These are phyloP conservation scores for Aspergillus unguis DNA, from an alignment of 2,329 filamentous ascomycete genomes.

Conservation along the genomic window DNA sequence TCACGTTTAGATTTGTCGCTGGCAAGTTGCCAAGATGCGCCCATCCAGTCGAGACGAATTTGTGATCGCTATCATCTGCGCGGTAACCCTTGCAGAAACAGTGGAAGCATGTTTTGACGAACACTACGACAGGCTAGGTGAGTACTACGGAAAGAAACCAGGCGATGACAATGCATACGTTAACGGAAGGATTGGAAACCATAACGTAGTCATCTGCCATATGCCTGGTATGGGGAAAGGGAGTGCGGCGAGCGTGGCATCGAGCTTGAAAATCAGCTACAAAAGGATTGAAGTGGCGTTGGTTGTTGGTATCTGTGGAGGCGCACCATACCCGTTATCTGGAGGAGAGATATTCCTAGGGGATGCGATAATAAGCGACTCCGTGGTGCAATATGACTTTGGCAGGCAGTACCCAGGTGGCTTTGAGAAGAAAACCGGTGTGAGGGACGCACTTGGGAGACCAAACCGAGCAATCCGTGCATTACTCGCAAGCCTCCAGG, in stretches of 20 bases:
- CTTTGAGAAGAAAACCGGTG: neutral
- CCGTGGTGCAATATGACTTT: slow-evolving; percentile 2
- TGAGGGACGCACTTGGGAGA: neutral
- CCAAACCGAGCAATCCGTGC: neutral
- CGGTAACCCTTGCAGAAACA: neutral
- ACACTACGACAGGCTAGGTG: neutral
- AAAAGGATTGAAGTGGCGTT: neutral
- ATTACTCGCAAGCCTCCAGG: too few species aligned
- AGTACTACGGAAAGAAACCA: neutral
- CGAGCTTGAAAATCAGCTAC: slow-evolving; percentile 1
- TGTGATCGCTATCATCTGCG: neutral
- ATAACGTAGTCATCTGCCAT: slow-evolving; percentile 2
- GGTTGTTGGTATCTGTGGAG: slow-evolving; percentile 2
- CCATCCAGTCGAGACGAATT: neutral
- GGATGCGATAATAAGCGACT: slow-evolving; percentile 1
- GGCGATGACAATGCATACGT: slow-evolving; percentile 1
- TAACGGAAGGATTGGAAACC: neutral
- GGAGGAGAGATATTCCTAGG: neutral
- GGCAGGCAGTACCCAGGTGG: neutral
- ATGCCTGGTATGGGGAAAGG: slow-evolving; percentile 3
- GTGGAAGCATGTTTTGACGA: neutral
- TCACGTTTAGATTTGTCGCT: too few species aligned
- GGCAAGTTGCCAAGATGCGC: neutral
- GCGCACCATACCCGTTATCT: neutral
- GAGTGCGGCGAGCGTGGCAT: neutral